Base-by-base conservation (phyloP, 2,329 filamentous ascomycete species). In the Xylariales sp. region DNA sequence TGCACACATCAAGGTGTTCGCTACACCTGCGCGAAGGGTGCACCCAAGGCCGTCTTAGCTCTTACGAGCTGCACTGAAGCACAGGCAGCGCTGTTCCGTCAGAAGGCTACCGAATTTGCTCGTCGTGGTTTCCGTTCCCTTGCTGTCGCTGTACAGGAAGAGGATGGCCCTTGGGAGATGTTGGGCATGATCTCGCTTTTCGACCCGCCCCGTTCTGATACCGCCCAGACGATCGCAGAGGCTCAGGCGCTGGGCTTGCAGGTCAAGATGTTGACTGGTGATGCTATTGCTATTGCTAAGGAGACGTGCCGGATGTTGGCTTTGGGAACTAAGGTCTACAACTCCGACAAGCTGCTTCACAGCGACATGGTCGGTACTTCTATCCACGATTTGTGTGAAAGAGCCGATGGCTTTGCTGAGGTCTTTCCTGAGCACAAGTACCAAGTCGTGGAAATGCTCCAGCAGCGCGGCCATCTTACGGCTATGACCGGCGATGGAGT, bases 231-330 rank as follows among this genome's bases (percentile, higher is more conserved):
- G 52, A 85, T 86, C 57, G 72, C 82, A 57, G 81, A 86, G 69
- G 80, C 81, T 51, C 81, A 84, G 66, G 75, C 81, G 63, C 80
- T 86, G 47, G 81, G 81, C 76, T 79, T 86, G 35, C 77, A 75
- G 52, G 81, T 86, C 56, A 86, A 86, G 76, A 86, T 86, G 81
- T 70, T 86, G 66, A 86, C 81, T 71, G 81, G 81, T 80, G 81
- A 86, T 59, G 81, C 81, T 49, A 84, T 86, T 55, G 81, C 81
- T 56, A 86, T 85, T 55, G 81, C 81, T 46, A 85, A 86, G 72
- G 81, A 86, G 66, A 86, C 81, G 56, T 85, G 81, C 74, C 83
- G 84, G 70, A 84, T 85, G 78, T 70, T 86, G 63, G 80, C 81
- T 55, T 74, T 86, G 46, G 79, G 80, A 59, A 85, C 81, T 60